Percentiles rank a stretch among this genome's conserved stretches.
These are phyloP conservation scores for Apiospora marii DNA, from an alignment of 2,329 filamentous ascomycete species.

Conservation along the genomic window DNA sequence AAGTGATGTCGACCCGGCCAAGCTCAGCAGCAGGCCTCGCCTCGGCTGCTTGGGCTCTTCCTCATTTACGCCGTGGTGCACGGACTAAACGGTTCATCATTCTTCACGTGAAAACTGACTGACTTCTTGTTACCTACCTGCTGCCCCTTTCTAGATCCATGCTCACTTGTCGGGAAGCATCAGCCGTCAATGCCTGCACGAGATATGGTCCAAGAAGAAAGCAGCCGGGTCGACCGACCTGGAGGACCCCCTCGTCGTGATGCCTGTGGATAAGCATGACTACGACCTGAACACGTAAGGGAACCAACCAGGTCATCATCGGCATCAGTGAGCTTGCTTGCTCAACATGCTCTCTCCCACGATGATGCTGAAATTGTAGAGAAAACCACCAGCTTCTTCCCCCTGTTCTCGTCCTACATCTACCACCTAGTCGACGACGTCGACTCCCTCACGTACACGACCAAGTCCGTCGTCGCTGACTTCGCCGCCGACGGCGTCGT, in stretches of 20 bases:
- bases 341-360: no score
- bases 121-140: background rate
- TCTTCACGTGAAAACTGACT: background rate
- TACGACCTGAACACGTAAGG: slow-evolving; percentile 73
- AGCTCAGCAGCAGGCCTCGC: background rate
- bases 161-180: slow-evolving; percentile 84
- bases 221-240: slow-evolving; percentile 60
- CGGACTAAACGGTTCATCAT: background rate
- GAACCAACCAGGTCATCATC: slow-evolving; percentile 10
- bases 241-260: slow-evolving; percentile 72
- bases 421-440: slow-evolving; percentile 76
- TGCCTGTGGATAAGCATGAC: slow-evolving; percentile 75
- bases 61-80: slow-evolving; percentile 3
- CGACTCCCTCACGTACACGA: slow-evolving; percentile 67
- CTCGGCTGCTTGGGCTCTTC: background rate
- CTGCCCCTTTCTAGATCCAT: slow-evolving; percentile 64
- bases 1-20: background rate
- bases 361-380: slow-evolving; percentile 9
- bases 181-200: slow-evolving; percentile 73
- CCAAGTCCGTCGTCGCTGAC: slow-evolving; percentile 67
- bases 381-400: slow-evolving; percentile 68
- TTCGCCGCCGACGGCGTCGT: slow-evolving; percentile 76
- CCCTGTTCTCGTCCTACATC: slow-evolving; percentile 80
- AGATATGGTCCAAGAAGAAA: slow-evolving; percentile 73
- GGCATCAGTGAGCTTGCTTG: background rate